Evolutionary conservation across 1,284 basidiomycete species (phyloP).

Genomic region (Pseudomicrostroma phylloplanum): DNA sequence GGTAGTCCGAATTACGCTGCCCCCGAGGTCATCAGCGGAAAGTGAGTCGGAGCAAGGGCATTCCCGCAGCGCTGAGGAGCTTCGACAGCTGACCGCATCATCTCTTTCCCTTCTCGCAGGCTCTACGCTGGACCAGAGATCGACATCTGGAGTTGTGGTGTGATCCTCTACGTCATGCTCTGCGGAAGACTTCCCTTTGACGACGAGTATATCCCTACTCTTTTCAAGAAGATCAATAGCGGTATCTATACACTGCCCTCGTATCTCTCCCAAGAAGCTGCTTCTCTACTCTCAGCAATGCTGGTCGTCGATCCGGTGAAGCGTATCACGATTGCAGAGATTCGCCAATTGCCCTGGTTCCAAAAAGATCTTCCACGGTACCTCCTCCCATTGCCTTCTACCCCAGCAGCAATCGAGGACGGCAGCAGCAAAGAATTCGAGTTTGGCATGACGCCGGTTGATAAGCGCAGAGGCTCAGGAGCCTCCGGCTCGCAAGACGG

Average conservation of each 20-base stretch:
- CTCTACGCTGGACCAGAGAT: slow-evolving; percentile 50
- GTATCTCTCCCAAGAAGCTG: slow-evolving; percentile 43
- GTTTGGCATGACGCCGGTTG: slow-evolving; percentile 28
- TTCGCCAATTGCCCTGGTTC: slow-evolving; percentile 48
- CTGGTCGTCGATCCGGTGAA: slow-evolving; percentile 50
- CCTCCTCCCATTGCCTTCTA: slow-evolving; percentile 67
- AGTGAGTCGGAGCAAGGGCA: slow-evolving; percentile 11
- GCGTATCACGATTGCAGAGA: slow-evolving; percentile 48
- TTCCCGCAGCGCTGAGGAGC: background rate
- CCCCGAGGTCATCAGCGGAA: slow-evolving; percentile 48
- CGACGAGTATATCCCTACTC: slow-evolving; percentile 49
- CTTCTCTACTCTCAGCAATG: slow-evolving; percentile 46
- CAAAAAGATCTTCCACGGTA: slow-evolving; percentile 45
- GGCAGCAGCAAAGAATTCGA: slow-evolving; percentile 55
- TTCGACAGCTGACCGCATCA: background rate
- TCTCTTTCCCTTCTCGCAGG: slow-evolving; percentile 1
- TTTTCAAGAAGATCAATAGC: slow-evolving; percentile 51
- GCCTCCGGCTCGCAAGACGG: background rate
- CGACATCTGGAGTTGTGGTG: slow-evolving; percentile 50
- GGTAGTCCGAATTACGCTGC: slow-evolving; percentile 50
- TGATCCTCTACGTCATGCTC: slow-evolving; percentile 50
- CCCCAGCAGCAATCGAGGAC: slow-evolving; percentile 54
- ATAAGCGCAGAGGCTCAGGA: background rate
- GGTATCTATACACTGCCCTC: slow-evolving; percentile 47
- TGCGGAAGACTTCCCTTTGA: slow-evolving; percentile 48